Evolutionary conservation across 148 eudicot genomes (phyloP).

Genomic region (Camellia granthamiana): DNA sequence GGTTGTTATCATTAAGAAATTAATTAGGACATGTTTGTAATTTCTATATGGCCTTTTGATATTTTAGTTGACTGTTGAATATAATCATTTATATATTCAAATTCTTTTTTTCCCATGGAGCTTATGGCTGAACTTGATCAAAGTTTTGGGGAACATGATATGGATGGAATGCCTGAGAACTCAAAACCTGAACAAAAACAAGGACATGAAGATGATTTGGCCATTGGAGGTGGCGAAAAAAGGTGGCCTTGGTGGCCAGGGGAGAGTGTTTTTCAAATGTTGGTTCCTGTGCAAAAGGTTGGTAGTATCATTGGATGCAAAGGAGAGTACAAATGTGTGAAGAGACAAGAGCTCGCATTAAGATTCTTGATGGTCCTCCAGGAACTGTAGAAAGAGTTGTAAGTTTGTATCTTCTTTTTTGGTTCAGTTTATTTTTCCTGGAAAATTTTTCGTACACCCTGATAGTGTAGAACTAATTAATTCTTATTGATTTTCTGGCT

Average conservation of each 20-base stretch:
- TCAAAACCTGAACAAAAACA: not conserved
- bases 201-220: not conserved
- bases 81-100: too few relatives aligned
- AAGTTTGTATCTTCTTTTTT: not conserved
- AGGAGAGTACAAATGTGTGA: slow-evolving; percentile 7
- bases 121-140: not conserved
- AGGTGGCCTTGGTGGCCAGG: slow-evolving; percentile 6
- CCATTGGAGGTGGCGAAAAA: not conserved
- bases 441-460: too few relatives aligned
- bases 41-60: too few relatives aligned
- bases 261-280: slow-evolving; percentile 8
- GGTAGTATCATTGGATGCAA: not conserved
- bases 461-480: too few relatives aligned
- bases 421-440: too few relatives aligned
- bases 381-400: not conserved
- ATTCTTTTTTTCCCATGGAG: too few relatives aligned
- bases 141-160: not conserved
- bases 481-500: too few relatives aligned
- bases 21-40: too few relatives aligned
- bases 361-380: slow-evolving; percentile 12
- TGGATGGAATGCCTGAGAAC: not conserved
- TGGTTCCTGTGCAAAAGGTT: slow-evolving; percentile 9
- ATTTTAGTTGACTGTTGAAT: too few relatives aligned
- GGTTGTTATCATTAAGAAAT: too few relatives aligned
- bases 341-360: slow-evolving; percentile 6